Evolutionary conservation across 2,329 filamentous ascomycete genomes (phyloP).

Genomic region (Dryadomyces quercivorus): DNA sequence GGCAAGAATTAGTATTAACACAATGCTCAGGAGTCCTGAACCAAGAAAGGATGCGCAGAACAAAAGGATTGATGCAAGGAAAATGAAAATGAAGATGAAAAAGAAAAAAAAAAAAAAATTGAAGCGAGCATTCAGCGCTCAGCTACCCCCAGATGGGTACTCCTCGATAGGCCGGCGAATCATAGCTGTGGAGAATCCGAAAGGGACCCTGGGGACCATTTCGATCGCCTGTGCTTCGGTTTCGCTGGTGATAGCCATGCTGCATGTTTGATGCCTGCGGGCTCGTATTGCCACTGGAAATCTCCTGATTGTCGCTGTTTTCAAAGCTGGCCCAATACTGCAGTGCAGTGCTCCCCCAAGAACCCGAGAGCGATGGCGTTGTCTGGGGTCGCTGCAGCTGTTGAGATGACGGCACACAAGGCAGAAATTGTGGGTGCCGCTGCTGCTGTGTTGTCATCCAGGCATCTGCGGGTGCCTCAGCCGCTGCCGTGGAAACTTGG

Average conservation of each 20-base stretch:
- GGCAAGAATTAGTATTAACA: no score
- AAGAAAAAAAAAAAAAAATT: background rate
- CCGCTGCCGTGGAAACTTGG: no score
- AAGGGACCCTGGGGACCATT: constrained; percentile 25
- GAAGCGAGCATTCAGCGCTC: no score
- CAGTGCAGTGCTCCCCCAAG: no score
- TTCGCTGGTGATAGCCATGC: constrained; percentile 23
- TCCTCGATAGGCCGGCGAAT: constrained; percentile 42
- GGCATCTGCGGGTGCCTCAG: no score
- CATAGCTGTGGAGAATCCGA: constrained; percentile 45
- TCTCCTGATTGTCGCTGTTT: constrained; percentile 18
- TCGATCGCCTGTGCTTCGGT: constrained; percentile 23
- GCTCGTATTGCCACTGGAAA: constrained; percentile 21
- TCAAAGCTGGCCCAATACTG: background rate
- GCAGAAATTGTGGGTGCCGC: background rate
- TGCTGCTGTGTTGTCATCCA: constrained; percentile 14
- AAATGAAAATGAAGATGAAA: background rate
- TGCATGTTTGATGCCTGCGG: constrained; percentile 20
- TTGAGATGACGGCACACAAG: no score
- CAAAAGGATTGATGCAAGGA: background rate
- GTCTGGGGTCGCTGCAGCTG: background rate
- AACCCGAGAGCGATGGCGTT: no score
- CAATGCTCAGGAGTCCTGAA: background rate
- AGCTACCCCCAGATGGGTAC: constrained; percentile 43
- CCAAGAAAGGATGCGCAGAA: background rate